Evolutionary conservation across 805 yeast genomes (phyloP).

Genomic region (Candida nitratophila): DNA sequence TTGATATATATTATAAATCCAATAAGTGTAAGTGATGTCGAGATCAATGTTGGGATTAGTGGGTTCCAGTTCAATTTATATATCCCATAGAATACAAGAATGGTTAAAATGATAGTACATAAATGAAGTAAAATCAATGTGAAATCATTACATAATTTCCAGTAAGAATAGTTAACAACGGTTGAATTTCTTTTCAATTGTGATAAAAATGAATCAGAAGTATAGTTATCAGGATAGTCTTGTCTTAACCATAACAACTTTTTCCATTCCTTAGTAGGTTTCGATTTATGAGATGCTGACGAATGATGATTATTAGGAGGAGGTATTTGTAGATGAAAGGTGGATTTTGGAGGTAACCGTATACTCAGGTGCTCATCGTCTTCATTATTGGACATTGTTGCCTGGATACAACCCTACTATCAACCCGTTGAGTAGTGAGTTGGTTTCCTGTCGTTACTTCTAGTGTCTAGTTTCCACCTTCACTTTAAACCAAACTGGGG

Average conservation of each 20-base stretch:
- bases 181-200: slow-evolving; percentile 73
- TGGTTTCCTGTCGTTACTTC: too few relatives aligned
- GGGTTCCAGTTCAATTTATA: slow-evolving; percentile 47
- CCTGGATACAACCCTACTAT: too few relatives aligned
- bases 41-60: slow-evolving; percentile 29
- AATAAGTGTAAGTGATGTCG: slow-evolving; percentile 27
- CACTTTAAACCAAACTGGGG: too few relatives aligned
- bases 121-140: slow-evolving; percentile 61
- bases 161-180: slow-evolving; percentile 58
- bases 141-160: slow-evolving; percentile 64
- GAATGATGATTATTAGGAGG: background rate
- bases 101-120: slow-evolving; percentile 54
- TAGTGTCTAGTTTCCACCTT: too few relatives aligned
- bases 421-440: too few relatives aligned
- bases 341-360: too few relatives aligned
- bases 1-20: slow-evolving; percentile 26
- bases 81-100: slow-evolving; percentile 60
- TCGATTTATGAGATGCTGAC: background rate
- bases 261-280: slow-evolving; percentile 49
- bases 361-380: too few relatives aligned
- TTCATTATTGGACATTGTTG: too few relatives aligned
- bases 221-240: slow-evolving; percentile 87
- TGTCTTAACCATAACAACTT: slow-evolving; percentile 80
- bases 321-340: background rate
- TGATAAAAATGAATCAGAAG: slow-evolving; percentile 73